Conservation (phyloP, 345 rosid genomes). For the Citrus maxima region DNA sequence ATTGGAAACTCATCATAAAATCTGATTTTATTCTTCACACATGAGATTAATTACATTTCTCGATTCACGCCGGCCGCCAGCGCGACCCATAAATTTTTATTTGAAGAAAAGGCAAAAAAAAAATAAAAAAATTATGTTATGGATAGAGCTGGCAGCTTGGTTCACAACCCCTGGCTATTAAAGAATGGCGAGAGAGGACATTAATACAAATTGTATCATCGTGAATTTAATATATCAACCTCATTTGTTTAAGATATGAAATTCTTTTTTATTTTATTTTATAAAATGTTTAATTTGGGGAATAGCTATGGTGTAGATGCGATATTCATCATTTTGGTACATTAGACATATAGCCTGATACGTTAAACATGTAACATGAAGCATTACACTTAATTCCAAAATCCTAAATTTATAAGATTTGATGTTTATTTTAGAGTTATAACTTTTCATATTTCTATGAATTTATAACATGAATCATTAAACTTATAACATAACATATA, state of each 20-base stretch:
- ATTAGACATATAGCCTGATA: background rate
- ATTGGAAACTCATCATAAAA: background rate
- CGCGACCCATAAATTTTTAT: background rate
- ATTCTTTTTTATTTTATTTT: background rate
- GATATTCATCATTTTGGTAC: background rate
- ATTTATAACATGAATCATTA: background rate
- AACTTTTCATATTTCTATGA: background rate
- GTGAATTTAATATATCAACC: background rate
- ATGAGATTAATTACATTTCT: background rate
- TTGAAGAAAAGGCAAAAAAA: too few species aligned
- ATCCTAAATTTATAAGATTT: too few species aligned
- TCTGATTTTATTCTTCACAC: constrained; percentile 7
- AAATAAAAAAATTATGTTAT: background rate
- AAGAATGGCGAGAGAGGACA: background rate
- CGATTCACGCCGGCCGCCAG: background rate
- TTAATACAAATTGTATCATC: background rate
- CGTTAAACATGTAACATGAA: background rate
- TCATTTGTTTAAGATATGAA: background rate
- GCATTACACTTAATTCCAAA: too few species aligned
- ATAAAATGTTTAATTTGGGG: background rate
- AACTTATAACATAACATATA: background rate
- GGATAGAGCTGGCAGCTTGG: constrained; percentile 8
- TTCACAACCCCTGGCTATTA: background rate
- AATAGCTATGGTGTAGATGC: background rate
- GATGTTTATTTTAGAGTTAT: background rate